Base-by-base conservation (phyloP, 1,284 basidiomycete genomes). In the Taiwanofungus camphoratus region DNA sequence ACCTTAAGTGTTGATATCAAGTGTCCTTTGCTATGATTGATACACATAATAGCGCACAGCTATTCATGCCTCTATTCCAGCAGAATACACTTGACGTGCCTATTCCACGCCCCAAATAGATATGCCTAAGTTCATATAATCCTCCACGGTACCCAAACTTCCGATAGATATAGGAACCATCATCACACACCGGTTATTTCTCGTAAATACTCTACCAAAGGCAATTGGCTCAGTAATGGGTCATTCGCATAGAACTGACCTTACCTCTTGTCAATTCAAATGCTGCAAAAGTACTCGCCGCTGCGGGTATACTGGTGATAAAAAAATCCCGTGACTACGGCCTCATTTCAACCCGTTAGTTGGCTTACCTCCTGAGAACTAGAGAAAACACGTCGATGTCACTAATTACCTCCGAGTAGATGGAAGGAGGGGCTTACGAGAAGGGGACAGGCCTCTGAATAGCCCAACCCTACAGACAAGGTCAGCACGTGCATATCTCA, bases 211-310 rank as follows among this genome's bases (percentile, higher is more conserved):
- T 61, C 61, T 63, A 45, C 7, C 9, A 9, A 22, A 30, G 8
- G 22, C 38, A 24, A 12, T 41, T 7, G 42, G 34, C 19, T 36
- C 30, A 41, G 39, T 30, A 13, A 39, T 21, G 3, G n/a, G 12
- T 18, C 9, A 34, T 9, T 16, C 33, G 9, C 2, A 5, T 7
- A 7, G 32, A 11, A 8, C 32, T 9, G 12, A 34, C 32, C 56
- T 20, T 32, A 81, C 86, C 88, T 69, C 88, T 71, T 1, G 85
- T 88, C 22, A 93, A 55, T 62, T 97, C 92, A 62, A 87, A 97
- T 0, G 87, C 88, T n/a, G 90, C 83, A 56, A 97, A 96, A 0
- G 92, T 96, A 48, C 85, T 83, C 20, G 82, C 92, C 5, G 91
- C 93, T 2, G 93, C 90, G 4, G 93, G 92, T 52, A 93, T 88